These are phyloP conservation scores for Pichia inconspicua DNA, from an alignment of 1,139 yeast species.

Conservation along the genomic window DNA sequence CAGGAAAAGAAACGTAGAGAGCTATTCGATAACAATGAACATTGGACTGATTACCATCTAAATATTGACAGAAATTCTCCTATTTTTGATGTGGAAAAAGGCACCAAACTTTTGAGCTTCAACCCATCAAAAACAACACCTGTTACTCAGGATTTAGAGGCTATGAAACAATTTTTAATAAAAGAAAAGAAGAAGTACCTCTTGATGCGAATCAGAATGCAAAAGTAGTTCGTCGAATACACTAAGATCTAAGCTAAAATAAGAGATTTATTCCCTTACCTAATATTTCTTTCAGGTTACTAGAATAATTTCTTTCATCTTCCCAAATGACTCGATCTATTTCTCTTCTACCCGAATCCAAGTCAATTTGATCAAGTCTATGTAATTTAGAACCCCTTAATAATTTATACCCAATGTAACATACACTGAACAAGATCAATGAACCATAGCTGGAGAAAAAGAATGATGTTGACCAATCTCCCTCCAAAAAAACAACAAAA, in stretches of 20 bases:
- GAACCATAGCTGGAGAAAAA: constrained; percentile 69
- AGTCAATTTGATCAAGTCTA: constrained; percentile 60
- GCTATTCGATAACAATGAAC: background rate
- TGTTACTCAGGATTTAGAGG: background rate
- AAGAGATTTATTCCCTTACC: constrained; percentile 19
- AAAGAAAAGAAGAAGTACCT: constrained; percentile 7
- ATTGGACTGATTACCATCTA: constrained; percentile 3
- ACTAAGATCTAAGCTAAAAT: constrained; percentile 16
- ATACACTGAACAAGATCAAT: constrained; percentile 42
- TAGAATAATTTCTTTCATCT: constrained; percentile 41
- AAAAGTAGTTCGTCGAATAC: background rate
- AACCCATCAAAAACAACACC: background rate
- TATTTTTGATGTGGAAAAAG: background rate
- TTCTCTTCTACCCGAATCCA: constrained; percentile 74
- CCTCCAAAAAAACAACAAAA: constrained; percentile 53
- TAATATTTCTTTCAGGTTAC: constrained; percentile 25
- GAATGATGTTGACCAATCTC: constrained; percentile 54
- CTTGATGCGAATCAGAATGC: constrained; percentile 2
- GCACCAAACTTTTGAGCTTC: background rate
- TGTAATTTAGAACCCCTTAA: constrained; percentile 49
- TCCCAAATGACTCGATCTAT: constrained; percentile 65
- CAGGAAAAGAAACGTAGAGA: background rate
- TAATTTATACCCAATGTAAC: constrained; percentile 50
- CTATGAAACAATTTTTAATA: constrained; percentile 6
- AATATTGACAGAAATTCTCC: background rate